phyloP scores from a whole-genome alignment of 495 filamentous ascomycete species.

The Pyrenopolyporus hunteri region DNA sequence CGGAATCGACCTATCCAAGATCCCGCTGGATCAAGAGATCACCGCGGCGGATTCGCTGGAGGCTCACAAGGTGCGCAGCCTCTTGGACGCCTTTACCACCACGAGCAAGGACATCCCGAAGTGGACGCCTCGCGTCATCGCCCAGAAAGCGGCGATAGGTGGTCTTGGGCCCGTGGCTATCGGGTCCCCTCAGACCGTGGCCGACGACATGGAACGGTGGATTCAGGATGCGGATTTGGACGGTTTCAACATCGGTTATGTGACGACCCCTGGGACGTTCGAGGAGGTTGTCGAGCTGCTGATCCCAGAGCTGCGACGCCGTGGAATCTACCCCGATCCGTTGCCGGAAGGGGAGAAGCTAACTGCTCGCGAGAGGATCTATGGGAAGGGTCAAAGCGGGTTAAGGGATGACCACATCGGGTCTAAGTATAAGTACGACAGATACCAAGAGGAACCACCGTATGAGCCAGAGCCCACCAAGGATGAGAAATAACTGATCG shows the following conservation, averaged over 20 bases:
- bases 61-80: conserved; percentile 57
- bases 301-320: conserved; percentile 49
- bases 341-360: conserved; percentile 48
- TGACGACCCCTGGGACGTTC: conserved; percentile 53
- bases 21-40: conserved; percentile 63
- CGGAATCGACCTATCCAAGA: conserved; percentile 64
- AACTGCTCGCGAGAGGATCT: conserved; percentile 66
- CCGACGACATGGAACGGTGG: conserved; percentile 67
- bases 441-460: conserved; percentile 58
- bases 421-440: conserved; percentile 62
- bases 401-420: conserved; percentile 61
- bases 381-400: conserved; percentile 61
- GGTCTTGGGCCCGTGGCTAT: conserved; percentile 60
- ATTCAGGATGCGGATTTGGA: conserved; percentile 66
- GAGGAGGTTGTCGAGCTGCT: conserved; percentile 55
- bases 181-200: conserved; percentile 63
- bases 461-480: conserved; percentile 29
- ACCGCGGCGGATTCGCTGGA: conserved; percentile 58
- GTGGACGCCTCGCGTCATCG: conserved; percentile 62
- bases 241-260: conserved; percentile 63
- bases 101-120: conserved; percentile 56
- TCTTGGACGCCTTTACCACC: conserved; percentile 58
- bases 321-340: conserved; percentile 47
- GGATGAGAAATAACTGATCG: not conserved
- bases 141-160: conserved; percentile 62